A percentile compares a stretch with the other conserved stretches of the same genome.
Evolutionary conservation across 352 stramenopile genomes (phyloP).

Genomic region (Globisporangium nodosum): DNA sequence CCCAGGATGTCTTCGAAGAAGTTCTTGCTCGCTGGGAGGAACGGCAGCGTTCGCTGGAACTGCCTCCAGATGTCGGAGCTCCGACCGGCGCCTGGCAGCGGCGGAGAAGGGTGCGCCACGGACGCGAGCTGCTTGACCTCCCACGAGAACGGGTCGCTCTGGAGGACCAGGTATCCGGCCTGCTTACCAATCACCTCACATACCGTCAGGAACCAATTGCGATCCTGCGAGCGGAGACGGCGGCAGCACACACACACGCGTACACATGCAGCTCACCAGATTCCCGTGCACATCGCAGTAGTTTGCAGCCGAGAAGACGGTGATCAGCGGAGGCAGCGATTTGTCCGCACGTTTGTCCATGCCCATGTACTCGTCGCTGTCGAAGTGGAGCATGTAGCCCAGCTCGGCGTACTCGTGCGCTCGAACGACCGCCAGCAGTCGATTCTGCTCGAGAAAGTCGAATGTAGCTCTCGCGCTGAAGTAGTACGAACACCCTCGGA

Average conservation of each 20-base stretch:
- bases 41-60: slow-evolving; percentile 74
- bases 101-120: slow-evolving; percentile 45
- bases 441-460: slow-evolving; percentile 61
- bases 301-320: slow-evolving; percentile 94
- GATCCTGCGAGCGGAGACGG: background rate
- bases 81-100: slow-evolving; percentile 37
- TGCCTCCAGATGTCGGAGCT: slow-evolving; percentile 64
- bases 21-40: slow-evolving; percentile 71
- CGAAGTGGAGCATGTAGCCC: slow-evolving; percentile 64
- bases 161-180: slow-evolving; percentile 55
- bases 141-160: slow-evolving; percentile 36
- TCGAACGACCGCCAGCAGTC: slow-evolving; percentile 64
- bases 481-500: slow-evolving; percentile 77
- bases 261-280: slow-evolving; percentile 24
- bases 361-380: slow-evolving; percentile 26
- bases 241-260: no score
- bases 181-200: slow-evolving; percentile 5
- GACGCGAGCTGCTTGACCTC: slow-evolving; percentile 50
- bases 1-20: slow-evolving; percentile 75
- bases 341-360: slow-evolving; percentile 47
- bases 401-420: slow-evolving; percentile 80
- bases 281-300: slow-evolving; percentile 90
- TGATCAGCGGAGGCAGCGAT: slow-evolving; percentile 79
- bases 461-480: slow-evolving; percentile 84
- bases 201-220: background rate